A percentile compares a stretch with the other conserved stretches of the same genome.
These are phyloP conservation scores for Torulaspora franciscae DNA, from an alignment of 805 yeast species.

Conservation along the genomic window DNA sequence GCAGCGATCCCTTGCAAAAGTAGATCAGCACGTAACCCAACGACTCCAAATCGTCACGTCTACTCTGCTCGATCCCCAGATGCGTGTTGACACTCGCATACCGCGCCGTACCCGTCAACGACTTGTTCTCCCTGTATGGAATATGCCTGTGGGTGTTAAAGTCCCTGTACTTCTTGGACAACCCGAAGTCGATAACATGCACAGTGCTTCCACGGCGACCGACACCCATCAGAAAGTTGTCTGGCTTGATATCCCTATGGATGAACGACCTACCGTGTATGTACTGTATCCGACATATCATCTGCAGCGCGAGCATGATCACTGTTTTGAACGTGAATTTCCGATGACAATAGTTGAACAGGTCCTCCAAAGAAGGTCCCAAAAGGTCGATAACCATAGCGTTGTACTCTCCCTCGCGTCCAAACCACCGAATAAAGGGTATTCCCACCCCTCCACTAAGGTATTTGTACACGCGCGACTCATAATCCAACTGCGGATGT, in stretches of 20 bases:
- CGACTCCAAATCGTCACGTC: constrained; percentile 94
- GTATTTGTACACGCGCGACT: constrained; percentile 91
- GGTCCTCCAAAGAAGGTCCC: constrained; percentile 93
- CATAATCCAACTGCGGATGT: constrained; percentile 96
- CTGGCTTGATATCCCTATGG: constrained; percentile 81
- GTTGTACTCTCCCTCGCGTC: constrained; percentile 92
- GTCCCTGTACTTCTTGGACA: constrained; percentile 90
- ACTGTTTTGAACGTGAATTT: constrained; percentile 92
- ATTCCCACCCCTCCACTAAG: constrained; percentile 95
- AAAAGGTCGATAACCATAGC: constrained; percentile 94
- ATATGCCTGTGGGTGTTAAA: constrained; percentile 92
- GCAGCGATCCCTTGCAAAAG: constrained; percentile 91
- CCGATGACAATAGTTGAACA: constrained; percentile 92
- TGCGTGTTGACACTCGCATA: constrained; percentile 95
- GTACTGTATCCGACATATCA: constrained; percentile 89
- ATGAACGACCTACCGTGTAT: constrained; percentile 93
- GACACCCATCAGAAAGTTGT: constrained; percentile 79
- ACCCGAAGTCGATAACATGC: constrained; percentile 89
- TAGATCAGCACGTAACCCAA: constrained; percentile 91
- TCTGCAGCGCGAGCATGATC: constrained; percentile 86
- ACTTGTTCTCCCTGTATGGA: constrained; percentile 93
- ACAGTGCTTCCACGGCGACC: constrained; percentile 94
- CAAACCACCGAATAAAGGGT: constrained; percentile 95
- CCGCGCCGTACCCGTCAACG: constrained; percentile 95
- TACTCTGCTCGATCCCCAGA: constrained; percentile 91